phyloP scores from a whole-genome alignment of 305 asterid species.

The Withania somnifera region DNA sequence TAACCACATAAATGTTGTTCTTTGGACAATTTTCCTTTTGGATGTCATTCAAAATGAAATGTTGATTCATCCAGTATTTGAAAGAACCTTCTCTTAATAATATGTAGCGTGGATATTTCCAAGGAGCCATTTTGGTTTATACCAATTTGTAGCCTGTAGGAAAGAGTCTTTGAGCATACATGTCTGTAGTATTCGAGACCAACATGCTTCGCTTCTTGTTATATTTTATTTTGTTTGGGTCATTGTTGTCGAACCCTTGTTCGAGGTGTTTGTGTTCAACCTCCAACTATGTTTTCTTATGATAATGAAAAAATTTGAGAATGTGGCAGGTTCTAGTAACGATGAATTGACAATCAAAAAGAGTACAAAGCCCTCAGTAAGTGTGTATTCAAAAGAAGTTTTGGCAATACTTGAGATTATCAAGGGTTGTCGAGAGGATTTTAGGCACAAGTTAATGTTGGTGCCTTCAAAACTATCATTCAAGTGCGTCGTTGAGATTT shows the following conservation, averaged over 20 bases:
- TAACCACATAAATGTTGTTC: background rate
- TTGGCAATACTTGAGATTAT: background rate
- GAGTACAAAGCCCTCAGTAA: background rate
- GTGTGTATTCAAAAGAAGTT: background rate
- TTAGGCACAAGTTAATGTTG: background rate
- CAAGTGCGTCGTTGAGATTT: background rate
- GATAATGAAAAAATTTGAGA: background rate
- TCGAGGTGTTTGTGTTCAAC: background rate
- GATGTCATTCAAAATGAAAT: background rate
- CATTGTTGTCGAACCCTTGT: background rate
- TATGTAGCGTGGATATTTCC: background rate
- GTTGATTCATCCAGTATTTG: background rate
- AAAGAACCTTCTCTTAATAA: background rate
- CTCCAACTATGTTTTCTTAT: background rate
- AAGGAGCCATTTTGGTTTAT: background rate
- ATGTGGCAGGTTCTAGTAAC: background rate
- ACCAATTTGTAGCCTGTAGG: background rate
- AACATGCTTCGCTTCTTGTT: background rate
- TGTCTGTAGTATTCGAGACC: background rate
- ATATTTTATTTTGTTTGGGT: background rate
- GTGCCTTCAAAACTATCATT: background rate
- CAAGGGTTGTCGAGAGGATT: constrained; percentile 3
- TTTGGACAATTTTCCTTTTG: background rate
- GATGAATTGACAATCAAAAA: background rate
- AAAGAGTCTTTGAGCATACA: background rate